phyloP scores from a whole-genome alignment of 371 early-diverging fungal species.

The Haplosporangium sp. region DNA sequence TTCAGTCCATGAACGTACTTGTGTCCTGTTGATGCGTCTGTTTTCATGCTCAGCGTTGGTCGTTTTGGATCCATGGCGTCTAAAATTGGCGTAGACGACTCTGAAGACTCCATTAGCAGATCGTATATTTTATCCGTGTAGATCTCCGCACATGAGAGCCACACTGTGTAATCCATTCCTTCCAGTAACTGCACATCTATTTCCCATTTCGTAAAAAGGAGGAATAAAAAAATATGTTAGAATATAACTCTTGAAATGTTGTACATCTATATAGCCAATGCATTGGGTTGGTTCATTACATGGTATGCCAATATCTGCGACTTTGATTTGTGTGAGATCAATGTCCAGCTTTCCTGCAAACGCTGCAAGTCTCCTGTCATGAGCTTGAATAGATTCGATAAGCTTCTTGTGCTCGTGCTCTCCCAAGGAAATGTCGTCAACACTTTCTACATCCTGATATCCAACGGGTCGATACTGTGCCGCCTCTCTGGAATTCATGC shows the following conservation, averaged over 20 bases:
- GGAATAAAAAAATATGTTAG: not conserved
- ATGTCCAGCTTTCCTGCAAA: not conserved
- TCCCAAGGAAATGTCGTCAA: not conserved
- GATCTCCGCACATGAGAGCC: slow-evolving; percentile 84
- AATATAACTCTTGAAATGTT: not conserved
- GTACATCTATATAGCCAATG: no score
- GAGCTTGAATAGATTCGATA: not conserved
- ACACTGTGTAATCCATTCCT: slow-evolving; percentile 74
- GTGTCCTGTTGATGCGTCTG: slow-evolving; percentile 64
- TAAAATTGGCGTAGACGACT: not conserved
- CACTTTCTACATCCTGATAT: slow-evolving; percentile 29
- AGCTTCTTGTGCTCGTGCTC: not conserved
- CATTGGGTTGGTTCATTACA: no score
- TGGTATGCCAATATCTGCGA: not conserved
- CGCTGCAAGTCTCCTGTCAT: not conserved
- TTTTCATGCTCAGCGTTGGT: slow-evolving; percentile 66
- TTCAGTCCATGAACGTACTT: slow-evolving; percentile 66
- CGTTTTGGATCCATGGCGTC: slow-evolving; percentile 47
- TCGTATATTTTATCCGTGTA: slow-evolving; percentile 90
- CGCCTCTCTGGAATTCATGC: slow-evolving; percentile 14
- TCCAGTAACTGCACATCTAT: slow-evolving; percentile 57
- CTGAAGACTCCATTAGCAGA: slow-evolving; percentile 67
- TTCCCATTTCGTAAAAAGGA: not conserved
- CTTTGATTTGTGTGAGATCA: slow-evolving; percentile 1
- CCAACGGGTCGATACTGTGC: slow-evolving; percentile 29